Percentiles rank a stretch among this genome's conserved stretches.
Conservation (phyloP, 2,329 filamentous ascomycete species). For the Xylariales sp. region DNA sequence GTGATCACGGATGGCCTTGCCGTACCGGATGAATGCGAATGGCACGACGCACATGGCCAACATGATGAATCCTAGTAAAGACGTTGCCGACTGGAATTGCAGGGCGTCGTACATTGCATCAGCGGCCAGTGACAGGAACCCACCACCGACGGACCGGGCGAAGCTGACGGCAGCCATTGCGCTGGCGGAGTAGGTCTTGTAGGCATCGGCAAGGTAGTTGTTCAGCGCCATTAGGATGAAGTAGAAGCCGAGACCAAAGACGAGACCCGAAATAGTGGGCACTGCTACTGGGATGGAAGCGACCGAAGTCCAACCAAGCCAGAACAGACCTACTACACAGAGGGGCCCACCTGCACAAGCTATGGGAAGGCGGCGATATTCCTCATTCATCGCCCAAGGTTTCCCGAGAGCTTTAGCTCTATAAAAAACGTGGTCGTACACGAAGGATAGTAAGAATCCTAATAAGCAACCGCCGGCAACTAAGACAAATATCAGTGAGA, state of each 20-base stretch:
- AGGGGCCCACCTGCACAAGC: slow-evolving; percentile 14
- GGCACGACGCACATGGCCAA: slow-evolving; percentile 22
- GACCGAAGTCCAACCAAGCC: slow-evolving; percentile 15
- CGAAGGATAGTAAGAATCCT: background rate
- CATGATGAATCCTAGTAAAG: slow-evolving; percentile 24
- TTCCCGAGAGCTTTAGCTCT: background rate
- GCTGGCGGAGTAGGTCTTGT: slow-evolving; percentile 44
- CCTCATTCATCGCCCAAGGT: slow-evolving; percentile 11
- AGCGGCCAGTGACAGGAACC: slow-evolving; percentile 45
- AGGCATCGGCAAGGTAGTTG: slow-evolving; percentile 47
- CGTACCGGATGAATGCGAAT: slow-evolving; percentile 16
- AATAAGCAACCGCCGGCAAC: background rate
- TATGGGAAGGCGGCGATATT: slow-evolving; percentile 13
- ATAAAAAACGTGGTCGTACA: slow-evolving; percentile 1
- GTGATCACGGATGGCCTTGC: background rate
- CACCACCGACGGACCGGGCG: slow-evolving; percentile 52
- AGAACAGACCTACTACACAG: slow-evolving; percentile 10
- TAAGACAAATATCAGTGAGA: no score
- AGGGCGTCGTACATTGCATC: slow-evolving; percentile 42
- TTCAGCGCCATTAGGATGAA: slow-evolving; percentile 39
- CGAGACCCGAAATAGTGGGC: slow-evolving; percentile 10
- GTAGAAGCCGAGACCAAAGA: slow-evolving; percentile 12
- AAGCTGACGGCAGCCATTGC: slow-evolving; percentile 59
- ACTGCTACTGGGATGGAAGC: slow-evolving; percentile 11
- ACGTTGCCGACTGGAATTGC: slow-evolving; percentile 39